Percentiles rank a stretch among this genome's conserved stretches.
Conservation (phyloP, 441 rosid species). For the Breynia disticha region DNA sequence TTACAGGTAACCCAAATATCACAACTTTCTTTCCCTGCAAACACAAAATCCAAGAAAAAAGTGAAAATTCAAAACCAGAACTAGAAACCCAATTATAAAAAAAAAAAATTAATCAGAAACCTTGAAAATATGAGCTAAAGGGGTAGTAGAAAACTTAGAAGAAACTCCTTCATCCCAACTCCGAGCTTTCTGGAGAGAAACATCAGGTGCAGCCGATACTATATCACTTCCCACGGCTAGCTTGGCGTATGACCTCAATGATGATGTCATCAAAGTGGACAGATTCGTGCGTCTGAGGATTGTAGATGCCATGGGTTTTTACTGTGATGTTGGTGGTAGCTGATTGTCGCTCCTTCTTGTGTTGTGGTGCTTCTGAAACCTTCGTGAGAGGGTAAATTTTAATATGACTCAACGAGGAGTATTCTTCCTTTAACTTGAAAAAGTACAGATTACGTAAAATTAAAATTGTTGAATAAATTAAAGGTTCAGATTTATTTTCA, state of each 20-base stretch:
- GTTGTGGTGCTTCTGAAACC: too few relatives aligned
- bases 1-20: slow-evolving; percentile 90
- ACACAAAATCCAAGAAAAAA: slow-evolving; percentile 2
- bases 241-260: slow-evolving; percentile 47
- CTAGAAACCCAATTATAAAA: not conserved
- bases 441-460: too few relatives aligned
- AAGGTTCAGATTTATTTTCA: too few relatives aligned
- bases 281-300: slow-evolving; percentile 32
- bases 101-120: slow-evolving; percentile 13
- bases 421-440: too few relatives aligned
- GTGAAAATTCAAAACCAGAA: not conserved
- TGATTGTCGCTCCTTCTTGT: not conserved
- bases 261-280: slow-evolving; percentile 22
- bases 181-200: slow-evolving; percentile 82
- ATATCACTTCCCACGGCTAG: slow-evolving; percentile 55
- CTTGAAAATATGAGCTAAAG: slow-evolving; percentile 64
- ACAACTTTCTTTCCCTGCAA: slow-evolving; percentile 91
- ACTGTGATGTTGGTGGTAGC: not conserved
- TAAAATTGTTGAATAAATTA: too few relatives aligned
- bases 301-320: slow-evolving; percentile 40
- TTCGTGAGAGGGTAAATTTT: too few relatives aligned
- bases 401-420: too few relatives aligned
- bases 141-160: slow-evolving; percentile 67
- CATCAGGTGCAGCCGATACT: slow-evolving; percentile 57
- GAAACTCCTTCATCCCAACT: slow-evolving; percentile 87